Conservation (phyloP, 495 filamentous ascomycete species). For the Penicillium arizonense region DNA sequence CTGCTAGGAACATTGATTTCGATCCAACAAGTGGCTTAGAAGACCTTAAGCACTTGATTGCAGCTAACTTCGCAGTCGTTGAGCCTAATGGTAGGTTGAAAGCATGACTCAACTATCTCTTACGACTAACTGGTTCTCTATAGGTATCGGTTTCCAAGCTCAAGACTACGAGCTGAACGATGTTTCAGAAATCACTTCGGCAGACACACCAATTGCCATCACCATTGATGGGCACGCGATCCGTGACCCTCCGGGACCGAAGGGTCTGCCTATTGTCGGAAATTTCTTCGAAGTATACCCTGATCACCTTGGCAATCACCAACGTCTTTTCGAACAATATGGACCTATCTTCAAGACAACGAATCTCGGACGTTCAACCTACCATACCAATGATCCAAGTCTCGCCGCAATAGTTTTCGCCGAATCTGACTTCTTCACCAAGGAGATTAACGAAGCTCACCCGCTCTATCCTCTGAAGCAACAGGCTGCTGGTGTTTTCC, state of each 20-base stretch:
- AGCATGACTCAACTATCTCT: neutral
- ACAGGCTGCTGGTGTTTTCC: conserved; percentile 45
- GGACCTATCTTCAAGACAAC: conserved; percentile 54
- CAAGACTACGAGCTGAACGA: conserved; percentile 21
- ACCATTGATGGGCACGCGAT: conserved; percentile 39
- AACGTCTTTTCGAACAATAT: conserved; percentile 52
- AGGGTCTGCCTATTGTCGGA: conserved; percentile 48
- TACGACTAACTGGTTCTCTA: neutral
- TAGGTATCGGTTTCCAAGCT: conserved; percentile 38
- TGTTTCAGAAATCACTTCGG: conserved; percentile 27
- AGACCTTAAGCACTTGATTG: conserved; percentile 29
- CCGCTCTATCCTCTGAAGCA: conserved; percentile 46
- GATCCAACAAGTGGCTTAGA: conserved; percentile 18
- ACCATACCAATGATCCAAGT: conserved; percentile 48
- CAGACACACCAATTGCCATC: conserved; percentile 28
- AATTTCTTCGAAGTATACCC: conserved; percentile 55
- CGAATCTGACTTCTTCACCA: conserved; percentile 51
- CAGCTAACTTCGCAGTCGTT: conserved; percentile 33
- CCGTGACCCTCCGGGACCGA: conserved; percentile 42
- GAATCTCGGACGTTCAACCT: conserved; percentile 48
- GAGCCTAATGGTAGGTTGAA: conserved; percentile 15
- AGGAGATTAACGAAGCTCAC: conserved; percentile 48
- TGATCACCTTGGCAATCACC: conserved; percentile 57
- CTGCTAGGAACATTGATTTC: conserved; percentile 25
- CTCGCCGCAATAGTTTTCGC: conserved; percentile 36